These are phyloP conservation scores for Penicillium verrucosum DNA, from an alignment of 2,329 filamentous ascomycete genomes.

Conservation along the genomic window DNA sequence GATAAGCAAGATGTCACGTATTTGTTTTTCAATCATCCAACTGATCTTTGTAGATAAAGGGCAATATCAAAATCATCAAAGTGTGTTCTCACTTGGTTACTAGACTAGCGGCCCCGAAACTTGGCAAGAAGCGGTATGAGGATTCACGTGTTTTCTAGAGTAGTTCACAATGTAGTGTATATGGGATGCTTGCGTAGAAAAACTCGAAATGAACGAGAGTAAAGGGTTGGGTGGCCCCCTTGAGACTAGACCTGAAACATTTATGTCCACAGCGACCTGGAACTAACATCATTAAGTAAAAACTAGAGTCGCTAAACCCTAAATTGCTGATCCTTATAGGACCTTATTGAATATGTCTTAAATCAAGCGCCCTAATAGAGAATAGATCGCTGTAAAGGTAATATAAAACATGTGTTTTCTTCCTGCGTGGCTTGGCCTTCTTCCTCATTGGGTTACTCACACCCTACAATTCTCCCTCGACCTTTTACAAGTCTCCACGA, in stretches of 20 bases:
- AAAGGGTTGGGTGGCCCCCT: too few relatives aligned
- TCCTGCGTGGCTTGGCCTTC: neutral
- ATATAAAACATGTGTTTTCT: neutral
- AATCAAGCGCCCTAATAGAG: neutral
- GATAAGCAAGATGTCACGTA: neutral
- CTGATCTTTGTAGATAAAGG: neutral
- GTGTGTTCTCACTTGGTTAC: neutral
- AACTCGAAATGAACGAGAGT: too few relatives aligned
- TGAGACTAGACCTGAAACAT: too few relatives aligned
- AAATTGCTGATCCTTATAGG: neutral
- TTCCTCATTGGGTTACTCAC: neutral
- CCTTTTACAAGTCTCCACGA: neutral
- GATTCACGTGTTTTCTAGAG: too few relatives aligned
- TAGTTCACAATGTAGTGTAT: too few relatives aligned
- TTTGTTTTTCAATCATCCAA: neutral
- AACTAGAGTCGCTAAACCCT: neutral
- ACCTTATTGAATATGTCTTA: neutral
- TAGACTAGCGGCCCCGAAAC: neutral
- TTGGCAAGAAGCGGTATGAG: too few relatives aligned
- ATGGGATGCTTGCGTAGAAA: too few relatives aligned
- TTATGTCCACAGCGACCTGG: too few relatives aligned
- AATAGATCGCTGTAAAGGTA: neutral
- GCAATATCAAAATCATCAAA: neutral
- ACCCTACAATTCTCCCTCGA: neutral
- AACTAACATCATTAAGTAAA: neutral